Percentiles rank a stretch among this genome's conserved stretches.
These are phyloP conservation scores for Fusarium chuoi DNA, from an alignment of 2,329 filamentous ascomycete genomes.

Conservation along the genomic window DNA sequence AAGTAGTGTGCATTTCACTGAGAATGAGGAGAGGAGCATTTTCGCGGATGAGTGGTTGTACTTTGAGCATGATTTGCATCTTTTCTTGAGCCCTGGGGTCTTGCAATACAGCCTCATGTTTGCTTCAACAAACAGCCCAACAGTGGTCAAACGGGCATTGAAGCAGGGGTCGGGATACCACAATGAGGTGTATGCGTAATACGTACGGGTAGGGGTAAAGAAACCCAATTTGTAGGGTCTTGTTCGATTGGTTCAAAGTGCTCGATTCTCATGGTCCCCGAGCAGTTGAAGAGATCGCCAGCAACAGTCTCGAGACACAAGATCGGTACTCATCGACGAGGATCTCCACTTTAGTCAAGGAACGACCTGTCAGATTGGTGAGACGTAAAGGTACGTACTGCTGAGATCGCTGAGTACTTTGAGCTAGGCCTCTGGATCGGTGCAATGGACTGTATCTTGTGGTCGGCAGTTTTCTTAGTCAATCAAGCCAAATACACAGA, in stretches of 20 bases:
- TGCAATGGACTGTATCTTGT: constrained; percentile 7
- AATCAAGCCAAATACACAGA: neutral
- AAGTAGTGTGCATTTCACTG: neutral
- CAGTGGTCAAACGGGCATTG: neutral
- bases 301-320: constrained; percentile 24
- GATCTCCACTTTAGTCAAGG: constrained; percentile 3
- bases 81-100: neutral
- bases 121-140: neutral
- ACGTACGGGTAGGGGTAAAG: neutral
- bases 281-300: constrained; percentile 37
- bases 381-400: neutral
- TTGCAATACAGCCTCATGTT: neutral
- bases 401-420: constrained; percentile 19
- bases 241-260: constrained; percentile 10
- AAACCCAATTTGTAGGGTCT: neutral
- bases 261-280: constrained; percentile 30
- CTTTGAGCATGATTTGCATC: neutral
- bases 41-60: neutral
- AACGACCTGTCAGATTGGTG: constrained; percentile 19
- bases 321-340: constrained; percentile 36
- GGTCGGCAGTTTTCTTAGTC: neutral
- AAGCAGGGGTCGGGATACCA: neutral
- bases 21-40: neutral
- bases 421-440: constrained; percentile 22
- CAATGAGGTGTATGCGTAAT: constrained; percentile 16